phyloP scores from a whole-genome alignment of 208 protist species.

The Trypanosoma vivax region DNA sequence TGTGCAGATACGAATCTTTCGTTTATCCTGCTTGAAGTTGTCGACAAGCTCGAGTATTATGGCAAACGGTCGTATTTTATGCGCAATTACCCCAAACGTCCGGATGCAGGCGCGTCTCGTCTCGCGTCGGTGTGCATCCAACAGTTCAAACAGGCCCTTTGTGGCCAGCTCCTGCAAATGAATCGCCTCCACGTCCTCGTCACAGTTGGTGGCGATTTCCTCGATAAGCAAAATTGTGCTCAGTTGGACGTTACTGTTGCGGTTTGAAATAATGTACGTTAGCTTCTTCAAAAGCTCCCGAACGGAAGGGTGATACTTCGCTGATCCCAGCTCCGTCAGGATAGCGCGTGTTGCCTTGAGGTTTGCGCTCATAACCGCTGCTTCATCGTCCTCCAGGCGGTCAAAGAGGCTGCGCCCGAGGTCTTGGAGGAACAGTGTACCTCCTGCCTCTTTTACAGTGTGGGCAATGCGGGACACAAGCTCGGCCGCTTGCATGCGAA shows the following conservation, averaged over 20 bases:
- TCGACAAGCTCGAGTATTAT: constrained; percentile 98
- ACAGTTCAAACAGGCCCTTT: constrained; percentile 98
- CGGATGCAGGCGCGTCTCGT: constrained; percentile 95
- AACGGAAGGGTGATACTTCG: constrained; percentile 94
- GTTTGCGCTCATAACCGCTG: constrained; percentile 95
- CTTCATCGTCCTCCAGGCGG: constrained; percentile 96
- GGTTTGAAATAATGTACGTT: constrained; percentile 98
- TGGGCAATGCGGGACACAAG: constrained; percentile 93
- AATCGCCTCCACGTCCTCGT: constrained; percentile 74
- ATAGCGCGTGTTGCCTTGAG: constrained; percentile 95
- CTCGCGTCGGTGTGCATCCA: constrained; percentile 97
- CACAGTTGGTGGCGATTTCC: constrained; percentile 90
- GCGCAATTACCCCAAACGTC: constrained; percentile 99
- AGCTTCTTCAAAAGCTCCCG: constrained; percentile 96
- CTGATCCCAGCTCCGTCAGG: constrained; percentile 95
- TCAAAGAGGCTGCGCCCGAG: constrained; percentile 97
- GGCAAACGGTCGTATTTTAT: constrained; percentile 98
- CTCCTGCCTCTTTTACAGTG: constrained; percentile 93
- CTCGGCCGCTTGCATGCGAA: constrained; percentile 96
- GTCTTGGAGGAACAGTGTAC: constrained; percentile 92
- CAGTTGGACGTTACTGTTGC: constrained; percentile 97
- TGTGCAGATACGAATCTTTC: constrained; percentile 99
- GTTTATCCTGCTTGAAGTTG: constrained; percentile 98
- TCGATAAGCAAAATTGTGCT: constrained; percentile 97
- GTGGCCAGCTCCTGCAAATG: constrained; percentile 97